Percentiles rank a stretch among this genome's conserved stretches.
Evolutionary conservation across 192 early-diverging fungal species (phyloP).

Genomic region (Linnemannia zychae): DNA sequence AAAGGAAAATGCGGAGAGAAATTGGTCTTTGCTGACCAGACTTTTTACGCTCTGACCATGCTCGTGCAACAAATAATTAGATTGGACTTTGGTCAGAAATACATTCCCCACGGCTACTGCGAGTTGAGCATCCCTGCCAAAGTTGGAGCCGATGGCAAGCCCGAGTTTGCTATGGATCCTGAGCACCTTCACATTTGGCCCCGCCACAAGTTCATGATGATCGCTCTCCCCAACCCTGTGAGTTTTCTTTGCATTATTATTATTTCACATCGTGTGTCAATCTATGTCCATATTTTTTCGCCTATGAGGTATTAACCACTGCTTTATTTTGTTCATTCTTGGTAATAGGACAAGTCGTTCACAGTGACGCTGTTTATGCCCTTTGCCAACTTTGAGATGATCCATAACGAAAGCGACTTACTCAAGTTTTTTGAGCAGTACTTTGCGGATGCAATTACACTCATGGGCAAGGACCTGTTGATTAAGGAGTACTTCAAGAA

Average conservation of each 20-base stretch:
- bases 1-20: not conserved
- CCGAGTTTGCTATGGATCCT: slow-evolving; percentile 87
- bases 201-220: slow-evolving; percentile 95
- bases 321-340: slow-evolving; percentile 8
- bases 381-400: slow-evolving; percentile 79
- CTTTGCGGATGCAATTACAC: slow-evolving; percentile 82
- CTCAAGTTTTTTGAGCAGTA: slow-evolving; percentile 77
- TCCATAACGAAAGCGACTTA: slow-evolving; percentile 75
- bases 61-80: slow-evolving; percentile 27
- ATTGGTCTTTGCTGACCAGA: not conserved
- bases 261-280: too few species aligned
- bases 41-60: not conserved
- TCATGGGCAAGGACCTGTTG: slow-evolving; percentile 84
- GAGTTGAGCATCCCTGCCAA: slow-evolving; percentile 90
- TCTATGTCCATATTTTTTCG: too few species aligned
- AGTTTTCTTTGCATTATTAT: slow-evolving; percentile 27
- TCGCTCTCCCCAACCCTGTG: slow-evolving; percentile 94
- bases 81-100: slow-evolving; percentile 89
- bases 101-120: slow-evolving; percentile 93
- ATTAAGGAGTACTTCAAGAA: slow-evolving; percentile 86
- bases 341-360: slow-evolving; percentile 85
- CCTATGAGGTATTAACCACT: too few species aligned
- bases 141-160: slow-evolving; percentile 63
- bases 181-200: slow-evolving; percentile 99
- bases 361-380: slow-evolving; percentile 99